Base-by-base conservation (phyloP, 768 basidiomycete genomes). In the Daedalea quercina region DNA sequence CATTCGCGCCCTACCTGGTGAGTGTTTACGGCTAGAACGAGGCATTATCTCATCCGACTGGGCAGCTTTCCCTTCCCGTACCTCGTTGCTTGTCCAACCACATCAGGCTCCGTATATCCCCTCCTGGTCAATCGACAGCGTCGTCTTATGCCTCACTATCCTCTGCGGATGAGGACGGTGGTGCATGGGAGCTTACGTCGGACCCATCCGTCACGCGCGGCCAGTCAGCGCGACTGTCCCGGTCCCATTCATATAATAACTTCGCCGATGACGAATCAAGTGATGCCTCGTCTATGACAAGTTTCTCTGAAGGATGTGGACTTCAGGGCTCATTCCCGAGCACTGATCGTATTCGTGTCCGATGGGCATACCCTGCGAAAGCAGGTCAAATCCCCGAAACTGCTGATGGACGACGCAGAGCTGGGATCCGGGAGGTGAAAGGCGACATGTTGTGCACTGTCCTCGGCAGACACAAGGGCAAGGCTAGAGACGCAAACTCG, bases 221-320 rank as follows among this genome's bases (percentile, higher is more conserved):
- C 25, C 53, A 72, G 6, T 69, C 76, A 0, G 63, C 70, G 25
- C 78, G 80, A 24, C 67, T 73, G 17, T 75, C 79, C 12, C 78
- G 84, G 31, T 67, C 79, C 1, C 75, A 75, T 47, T 84, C 85
- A 6, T 83, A 83, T 60, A 81, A 75, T 40, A 76, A 85, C 60
- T 82, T 89, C 61, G 88, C 88, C 0, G 88, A 91, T 57, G 89
- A 90, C 58, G 88, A 91, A 62, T 85, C 86, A 2, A 86, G 85
- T 37, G 88, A 90, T 62, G 84, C 86, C 1, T 83, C 73, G 66
- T 33, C 76, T 65, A 70, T 73, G 8, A 77, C 78, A 1, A 71
- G 72, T 1, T 74, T 79, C 54, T 69, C 80, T 17, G 82, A 85
- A 41, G 82, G 79, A 1, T 84, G 80, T 53, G 76, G 79, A 17